Base-by-base conservation (phyloP, 164 flowering plant genomes). In the Cinnamomum chago region DNA sequence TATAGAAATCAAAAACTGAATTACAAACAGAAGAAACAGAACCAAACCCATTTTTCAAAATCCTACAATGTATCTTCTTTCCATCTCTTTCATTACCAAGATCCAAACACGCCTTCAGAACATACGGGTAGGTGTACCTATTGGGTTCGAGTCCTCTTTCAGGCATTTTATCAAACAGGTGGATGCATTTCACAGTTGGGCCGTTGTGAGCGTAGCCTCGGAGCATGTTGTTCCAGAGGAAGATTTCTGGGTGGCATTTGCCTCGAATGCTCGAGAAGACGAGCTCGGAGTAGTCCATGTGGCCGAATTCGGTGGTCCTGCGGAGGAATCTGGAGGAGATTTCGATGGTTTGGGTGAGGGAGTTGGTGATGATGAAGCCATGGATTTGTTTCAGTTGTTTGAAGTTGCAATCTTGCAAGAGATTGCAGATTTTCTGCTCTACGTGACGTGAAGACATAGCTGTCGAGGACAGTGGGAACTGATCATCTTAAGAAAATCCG, bases 151-250 rank as follows among this genome's bases (percentile, higher is more conserved):
- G 72, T 40, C 84, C 83, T 84, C 85, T 82, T 3, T 71, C 82
- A 73, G 73, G 70, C 88, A 87, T 82, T 76, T 78, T 78, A 58
- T 85, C 84, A 30, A 66, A 84, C 88, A 87, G 50, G 17, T 23
- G 24, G 24, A 84, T 50, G 78, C 85, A 84, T 67, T 76, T 74
- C 71, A 40, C 77, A 33, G 47, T 24, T 1, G 84, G 86, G 25
- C 88, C 86, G 71, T 84, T 85, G 64, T 72, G 81, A 0, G 82
- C 85, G 50, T 83, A 86, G 33, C 89, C 86, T 73, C 88, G 77
- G 10, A 85, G 80, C 82, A 85, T 83, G 33, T 79, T 77, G 68
- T 85, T 85, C 86, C 85, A 83, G 24, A 82, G 75, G 12, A 75
- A 55, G 52, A 80, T 77, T 1, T 82, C 81, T 0, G 78, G 4